Evolutionary conservation across 176 grass and related monocot genomes (phyloP), one percentile per base, ranked within the genome.

Genomic region (Dactylis glomerata): DNA sequence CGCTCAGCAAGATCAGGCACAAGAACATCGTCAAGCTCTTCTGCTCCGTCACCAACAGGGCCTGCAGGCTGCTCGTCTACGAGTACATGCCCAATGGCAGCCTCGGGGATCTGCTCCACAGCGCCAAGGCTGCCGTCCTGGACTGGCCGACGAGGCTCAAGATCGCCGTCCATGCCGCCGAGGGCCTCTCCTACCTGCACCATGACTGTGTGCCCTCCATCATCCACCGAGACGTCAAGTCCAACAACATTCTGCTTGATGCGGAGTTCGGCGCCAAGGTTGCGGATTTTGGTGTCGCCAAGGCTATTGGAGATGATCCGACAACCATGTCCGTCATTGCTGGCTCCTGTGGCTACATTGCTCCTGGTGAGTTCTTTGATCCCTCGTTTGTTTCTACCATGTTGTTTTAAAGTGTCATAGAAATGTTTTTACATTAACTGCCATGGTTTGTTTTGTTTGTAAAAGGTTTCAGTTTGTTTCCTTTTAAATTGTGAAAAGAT

Each of bases 11-110:
- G 61, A 83, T 98, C 8, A 66, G 95, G 68, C 95, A 98, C 88
- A 98, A 85, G 71, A 98, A 95, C 76, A 95, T 98, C 2, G 87
- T 98, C 61, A 98, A 90, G 87, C 89, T 98, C 15, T 89, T 81
- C 79, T 95, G 95, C 32, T 93, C 89, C 28, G 75, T 89, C 42
- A 91, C 85, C 0, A 90, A 77, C 20, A 41, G 22, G 0, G 56
- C 78, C 30, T 86, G 77, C 64, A 81, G 92, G 37, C 8, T 98
- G 65, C 87, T 95, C 5, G 93, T 98, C 14, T 98, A 93, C 2
- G 96, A 98, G 73, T 98, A 95, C 91, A 95, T 98, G 96, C 83
- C 89, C 2, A 98, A 98, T n/a, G 96, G 96, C 36, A 98, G 96
- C 86, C 81, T 98, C 40, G 92, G 96, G 26, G 93, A 95, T 63